These are phyloP conservation scores for Aristolochia contorta DNA, from an alignment of 164 flowering plant species.

Conservation along the genomic window DNA sequence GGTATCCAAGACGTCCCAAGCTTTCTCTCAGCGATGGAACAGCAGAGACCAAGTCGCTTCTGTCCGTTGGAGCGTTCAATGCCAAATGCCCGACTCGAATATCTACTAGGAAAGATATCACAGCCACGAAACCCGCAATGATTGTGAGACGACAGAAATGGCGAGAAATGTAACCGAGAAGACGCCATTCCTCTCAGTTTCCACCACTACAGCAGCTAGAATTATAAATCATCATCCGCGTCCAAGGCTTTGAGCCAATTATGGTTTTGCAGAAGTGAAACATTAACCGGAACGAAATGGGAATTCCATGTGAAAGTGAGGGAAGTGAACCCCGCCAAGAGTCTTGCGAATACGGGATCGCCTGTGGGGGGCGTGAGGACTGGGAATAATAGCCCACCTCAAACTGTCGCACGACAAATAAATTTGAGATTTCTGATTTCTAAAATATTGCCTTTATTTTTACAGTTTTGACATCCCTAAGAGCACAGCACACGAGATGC, in stretches of 20 bases:
- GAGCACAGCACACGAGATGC: no score
- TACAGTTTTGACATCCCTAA: no score
- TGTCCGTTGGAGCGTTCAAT: conserved; percentile 7
- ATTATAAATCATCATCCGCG: conserved; percentile 11
- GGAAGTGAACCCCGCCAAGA: no score
- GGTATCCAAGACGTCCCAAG: conserved; percentile 30
- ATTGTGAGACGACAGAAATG: conserved; percentile 8
- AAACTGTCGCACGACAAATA: no score
- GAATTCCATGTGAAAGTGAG: no score
- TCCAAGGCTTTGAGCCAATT: no score
- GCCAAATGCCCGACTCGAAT: conserved; percentile 7
- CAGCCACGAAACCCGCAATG: conserved; percentile 11
- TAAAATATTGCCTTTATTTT: no score
- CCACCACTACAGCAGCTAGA: background rate
- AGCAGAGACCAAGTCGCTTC: conserved; percentile 4
- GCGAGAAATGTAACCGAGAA: conserved; percentile 10
- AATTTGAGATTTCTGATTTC: no score
- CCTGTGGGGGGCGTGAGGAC: no score
- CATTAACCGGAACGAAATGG: no score
- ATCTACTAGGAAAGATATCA: conserved; percentile 4
- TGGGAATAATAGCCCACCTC: no score
- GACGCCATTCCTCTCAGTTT: conserved; percentile 5
- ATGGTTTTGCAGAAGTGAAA: background rate
- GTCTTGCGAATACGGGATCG: no score
- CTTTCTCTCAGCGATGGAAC: conserved; percentile 16